phyloP scores from a whole-genome alignment of 2,329 filamentous ascomycete species.

The Hyphodiscus sp. region DNA sequence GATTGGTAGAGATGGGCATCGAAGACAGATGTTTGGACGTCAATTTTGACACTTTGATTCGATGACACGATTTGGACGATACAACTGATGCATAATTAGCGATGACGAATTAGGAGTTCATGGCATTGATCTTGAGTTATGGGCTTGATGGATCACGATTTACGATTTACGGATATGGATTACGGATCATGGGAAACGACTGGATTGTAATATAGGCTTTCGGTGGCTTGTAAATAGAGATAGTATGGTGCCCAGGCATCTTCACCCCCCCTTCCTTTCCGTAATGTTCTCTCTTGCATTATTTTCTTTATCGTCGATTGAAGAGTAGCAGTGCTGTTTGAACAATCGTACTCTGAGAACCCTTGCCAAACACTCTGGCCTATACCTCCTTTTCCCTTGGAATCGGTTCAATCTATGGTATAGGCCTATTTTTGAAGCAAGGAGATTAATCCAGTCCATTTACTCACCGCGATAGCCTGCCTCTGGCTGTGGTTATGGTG shows the following conservation, averaged over 20 bases:
- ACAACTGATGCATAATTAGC: background rate
- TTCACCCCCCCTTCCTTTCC: background rate
- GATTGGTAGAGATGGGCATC: constrained; percentile 18
- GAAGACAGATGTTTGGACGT: background rate
- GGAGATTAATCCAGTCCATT: constrained; percentile 55
- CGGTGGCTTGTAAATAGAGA: background rate
- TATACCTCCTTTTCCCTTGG: constrained; percentile 47
- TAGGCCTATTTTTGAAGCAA: constrained; percentile 81
- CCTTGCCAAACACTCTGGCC: constrained; percentile 76
- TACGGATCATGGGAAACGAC: background rate
- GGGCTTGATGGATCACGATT: background rate
- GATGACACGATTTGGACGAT: constrained; percentile 4
- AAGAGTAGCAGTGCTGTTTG: too few species aligned
- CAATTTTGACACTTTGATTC: background rate
- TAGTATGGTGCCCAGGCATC: background rate
- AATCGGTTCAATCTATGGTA: constrained; percentile 50
- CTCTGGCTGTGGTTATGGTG: constrained; percentile 51
- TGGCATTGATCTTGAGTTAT: background rate
- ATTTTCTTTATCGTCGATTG: background rate
- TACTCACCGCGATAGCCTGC: constrained; percentile 65
- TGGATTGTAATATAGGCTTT: background rate
- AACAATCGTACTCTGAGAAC: background rate
- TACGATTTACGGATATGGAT: background rate
- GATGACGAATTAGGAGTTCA: constrained; percentile 6
- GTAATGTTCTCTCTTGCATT: background rate